phyloP scores from a whole-genome alignment of 2,329 filamentous ascomycete species.

The Paecilomyces niveus region DNA sequence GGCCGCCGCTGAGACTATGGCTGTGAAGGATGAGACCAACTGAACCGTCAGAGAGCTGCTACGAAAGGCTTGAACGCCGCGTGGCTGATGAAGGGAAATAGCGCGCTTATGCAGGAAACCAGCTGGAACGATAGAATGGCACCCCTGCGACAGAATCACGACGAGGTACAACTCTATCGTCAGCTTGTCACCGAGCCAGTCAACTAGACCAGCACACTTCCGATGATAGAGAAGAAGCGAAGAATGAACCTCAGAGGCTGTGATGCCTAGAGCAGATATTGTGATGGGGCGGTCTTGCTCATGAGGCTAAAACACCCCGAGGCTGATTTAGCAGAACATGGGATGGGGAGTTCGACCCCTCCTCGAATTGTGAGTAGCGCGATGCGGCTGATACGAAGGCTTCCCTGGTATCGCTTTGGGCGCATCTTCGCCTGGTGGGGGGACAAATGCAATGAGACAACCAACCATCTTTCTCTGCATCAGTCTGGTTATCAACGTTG shows the following conservation, averaged over 20 bases:
- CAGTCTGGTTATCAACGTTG: constrained; percentile 9
- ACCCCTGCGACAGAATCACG: neutral
- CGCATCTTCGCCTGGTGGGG: constrained; percentile 4
- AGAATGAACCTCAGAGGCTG: neutral
- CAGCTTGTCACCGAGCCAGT: neutral
- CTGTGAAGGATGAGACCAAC: neutral
- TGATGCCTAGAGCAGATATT: neutral
- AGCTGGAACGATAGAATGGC: neutral
- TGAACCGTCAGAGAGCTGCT: neutral
- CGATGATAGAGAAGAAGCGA: neutral
- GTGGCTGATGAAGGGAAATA: constrained; percentile 1
- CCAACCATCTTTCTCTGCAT: constrained; percentile 14
- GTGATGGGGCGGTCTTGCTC: neutral
- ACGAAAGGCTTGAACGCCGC: constrained; percentile 2
- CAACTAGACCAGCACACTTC: neutral
- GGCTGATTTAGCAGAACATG: constrained; percentile 4
- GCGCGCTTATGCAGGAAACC: neutral
- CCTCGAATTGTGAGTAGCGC: neutral
- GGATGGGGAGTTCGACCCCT: constrained; percentile 6
- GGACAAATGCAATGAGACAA: neutral
- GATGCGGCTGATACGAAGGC: constrained; percentile 3
- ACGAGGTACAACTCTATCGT: neutral
- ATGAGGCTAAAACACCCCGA: constrained; percentile 2
- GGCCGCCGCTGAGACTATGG: neutral
- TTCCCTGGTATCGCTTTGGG: neutral